Evolutionary conservation across 345 rosid species (phyloP).

Genomic region (Dovyalis caffra): DNA sequence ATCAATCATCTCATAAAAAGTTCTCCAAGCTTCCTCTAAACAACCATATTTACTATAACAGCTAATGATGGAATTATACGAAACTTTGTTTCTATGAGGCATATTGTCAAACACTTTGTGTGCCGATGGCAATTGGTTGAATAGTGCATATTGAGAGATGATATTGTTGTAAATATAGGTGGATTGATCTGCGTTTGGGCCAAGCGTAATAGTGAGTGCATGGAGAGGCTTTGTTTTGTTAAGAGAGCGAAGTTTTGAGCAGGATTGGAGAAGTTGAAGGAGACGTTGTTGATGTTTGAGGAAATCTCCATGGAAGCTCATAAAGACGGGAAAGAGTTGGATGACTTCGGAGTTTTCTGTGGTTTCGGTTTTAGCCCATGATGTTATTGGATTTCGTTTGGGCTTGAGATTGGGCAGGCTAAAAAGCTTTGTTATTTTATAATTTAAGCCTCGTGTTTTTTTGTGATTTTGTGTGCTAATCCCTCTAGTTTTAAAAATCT

Average conservation of each 20-base stretch:
- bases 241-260: slow-evolving; percentile 47
- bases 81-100: slow-evolving; percentile 52
- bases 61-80: slow-evolving; percentile 56
- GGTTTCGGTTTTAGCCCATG: no score
- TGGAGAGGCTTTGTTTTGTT: slow-evolving; percentile 55
- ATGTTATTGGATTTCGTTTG: no score
- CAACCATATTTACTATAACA: slow-evolving; percentile 41
- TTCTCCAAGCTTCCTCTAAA: slow-evolving; percentile 40
- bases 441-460: no score
- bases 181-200: slow-evolving; percentile 41
- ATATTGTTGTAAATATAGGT: slow-evolving; percentile 60
- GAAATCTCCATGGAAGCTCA: slow-evolving; percentile 46
- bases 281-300: slow-evolving; percentile 42
- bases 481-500: no score
- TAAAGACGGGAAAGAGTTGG: slow-evolving; percentile 21
- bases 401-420: no score
- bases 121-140: slow-evolving; percentile 39
- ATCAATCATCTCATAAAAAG: slow-evolving; percentile 49
- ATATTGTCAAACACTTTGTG: slow-evolving; percentile 66
- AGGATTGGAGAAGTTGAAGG: slow-evolving; percentile 43
- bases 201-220: slow-evolving; percentile 57
- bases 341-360: no score
- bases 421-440: no score
- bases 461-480: no score
- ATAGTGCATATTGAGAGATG: slow-evolving; percentile 31